Conservation (phyloP, 2,329 filamentous ascomycete genomes). For the Penicillium carneum region DNA sequence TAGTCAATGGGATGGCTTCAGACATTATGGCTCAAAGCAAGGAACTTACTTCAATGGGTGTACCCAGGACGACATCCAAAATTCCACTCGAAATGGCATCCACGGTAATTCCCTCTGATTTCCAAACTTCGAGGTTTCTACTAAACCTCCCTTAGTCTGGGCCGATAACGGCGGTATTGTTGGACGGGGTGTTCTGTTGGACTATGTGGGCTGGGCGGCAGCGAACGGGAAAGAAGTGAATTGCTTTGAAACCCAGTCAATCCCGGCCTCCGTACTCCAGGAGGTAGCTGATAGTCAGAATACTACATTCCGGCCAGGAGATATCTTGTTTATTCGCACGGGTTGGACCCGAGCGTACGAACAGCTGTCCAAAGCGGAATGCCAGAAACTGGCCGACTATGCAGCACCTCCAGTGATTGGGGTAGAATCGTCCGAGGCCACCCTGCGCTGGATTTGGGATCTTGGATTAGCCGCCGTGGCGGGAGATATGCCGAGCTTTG, state of each 20-base stretch:
- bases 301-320: constrained; percentile 57
- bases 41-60: constrained; percentile 54
- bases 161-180: constrained; percentile 52
- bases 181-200: constrained; percentile 59
- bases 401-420: constrained; percentile 50
- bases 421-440: constrained; percentile 58
- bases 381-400: constrained; percentile 46
- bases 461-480: constrained; percentile 63
- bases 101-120: constrained; percentile 38
- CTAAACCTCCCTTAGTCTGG: constrained; percentile 39
- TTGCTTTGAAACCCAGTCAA: constrained; percentile 52
- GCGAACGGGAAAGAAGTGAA: constrained; percentile 47
- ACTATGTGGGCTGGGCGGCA: constrained; percentile 56
- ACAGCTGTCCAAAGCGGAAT: constrained; percentile 47
- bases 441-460: constrained; percentile 66
- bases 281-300: constrained; percentile 56
- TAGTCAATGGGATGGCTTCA: constrained; percentile 60
- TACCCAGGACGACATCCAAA: constrained; percentile 50
- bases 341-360: constrained; percentile 60
- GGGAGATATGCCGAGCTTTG: constrained; percentile 63
- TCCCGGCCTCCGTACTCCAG: constrained; percentile 55
- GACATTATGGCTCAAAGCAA: constrained; percentile 51
- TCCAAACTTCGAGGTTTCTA: not conserved
- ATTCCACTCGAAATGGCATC: constrained; percentile 51
- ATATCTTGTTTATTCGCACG: constrained; percentile 65